Evolutionary conservation across 176 grass and related monocot species (phyloP), one percentile per base, ranked within the genome.

Genomic region (Stipa capillata): DNA sequence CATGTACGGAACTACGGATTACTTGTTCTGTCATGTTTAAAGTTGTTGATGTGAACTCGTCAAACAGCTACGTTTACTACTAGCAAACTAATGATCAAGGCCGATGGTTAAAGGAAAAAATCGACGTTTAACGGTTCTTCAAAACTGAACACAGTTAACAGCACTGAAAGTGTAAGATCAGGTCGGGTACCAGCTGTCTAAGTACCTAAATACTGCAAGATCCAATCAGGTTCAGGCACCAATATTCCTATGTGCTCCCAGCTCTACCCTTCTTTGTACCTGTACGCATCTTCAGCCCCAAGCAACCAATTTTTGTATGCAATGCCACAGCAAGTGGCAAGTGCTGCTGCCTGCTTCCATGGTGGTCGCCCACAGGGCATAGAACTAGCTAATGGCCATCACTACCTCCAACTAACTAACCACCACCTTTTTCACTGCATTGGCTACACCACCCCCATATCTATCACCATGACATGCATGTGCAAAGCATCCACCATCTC

Each of bases 301-400:
- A 91, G 89, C 84, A 84, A 87, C 23, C 51, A 11, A 51, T 8
- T 88, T 84, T 75, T 79, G 75, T 29, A 80, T 41, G 74, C 52
- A 72, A 81, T 20, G 69, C 70, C 77, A 80, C 83, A 24, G 67
- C 45, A 31, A 33, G 67, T 35, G 56, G n/a, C n/a, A n/a, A n/a
- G n/a, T n/a, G 27, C n/a, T n/a, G n/a, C n/a, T n/a, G n/a, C n/a
- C n/a, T n/a, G n/a, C 62, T 56, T 55, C 20, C 77, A 69, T 51
- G 70, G 74, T 65, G 85, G 79, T 56, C 35, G 53, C 85, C 80
- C 86, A 88, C 80, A 31, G 13, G 16, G 51, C 31, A 76, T 57
- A 57, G 35, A 84, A 25, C 51, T 66, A 48, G 70, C 78, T 72
- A 85, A 85, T 89, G 78, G 83, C 78, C 73, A 90, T 90, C 88